Percentiles rank a stretch among this genome's conserved stretches.
Evolutionary conservation across 495 filamentous ascomycete species (phyloP).

Genomic region (Talaromyces stipitatus): DNA sequence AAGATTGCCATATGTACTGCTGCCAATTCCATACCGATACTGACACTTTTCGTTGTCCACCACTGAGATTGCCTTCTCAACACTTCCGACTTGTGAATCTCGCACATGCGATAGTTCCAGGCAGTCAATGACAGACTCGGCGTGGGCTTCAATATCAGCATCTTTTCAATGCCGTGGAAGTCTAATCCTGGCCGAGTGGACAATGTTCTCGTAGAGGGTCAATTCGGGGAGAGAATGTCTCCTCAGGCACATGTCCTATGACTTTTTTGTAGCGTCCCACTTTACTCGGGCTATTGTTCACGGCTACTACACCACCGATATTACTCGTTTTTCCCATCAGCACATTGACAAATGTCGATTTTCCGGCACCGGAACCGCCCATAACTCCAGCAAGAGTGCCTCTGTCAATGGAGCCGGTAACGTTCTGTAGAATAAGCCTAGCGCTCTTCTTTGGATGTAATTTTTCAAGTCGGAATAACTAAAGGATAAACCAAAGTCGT

Average conservation of each 20-base stretch:
- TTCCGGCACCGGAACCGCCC: slow-evolving; percentile 44
- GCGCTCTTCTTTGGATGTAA: background rate
- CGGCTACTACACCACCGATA: background rate
- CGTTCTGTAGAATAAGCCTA: slow-evolving; percentile 23
- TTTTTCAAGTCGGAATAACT: background rate
- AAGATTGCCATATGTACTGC: slow-evolving; percentile 59
- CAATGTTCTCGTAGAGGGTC: slow-evolving; percentile 45
- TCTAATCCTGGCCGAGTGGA: slow-evolving; percentile 44
- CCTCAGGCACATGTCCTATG: slow-evolving; percentile 49
- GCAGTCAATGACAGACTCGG: slow-evolving; percentile 36
- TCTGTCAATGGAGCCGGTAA: slow-evolving; percentile 41
- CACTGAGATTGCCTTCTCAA: slow-evolving; percentile 64
- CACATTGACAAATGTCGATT: slow-evolving; percentile 39
- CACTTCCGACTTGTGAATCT: slow-evolving; percentile 62
- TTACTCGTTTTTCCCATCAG: slow-evolving; percentile 44
- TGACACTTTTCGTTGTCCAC: slow-evolving; percentile 63
- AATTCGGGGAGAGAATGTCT: slow-evolving; percentile 45
- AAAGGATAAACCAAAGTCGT: slow-evolving; percentile 40
- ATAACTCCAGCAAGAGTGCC: slow-evolving; percentile 43
- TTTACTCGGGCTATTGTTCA: background rate
- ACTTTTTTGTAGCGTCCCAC: slow-evolving; percentile 9
- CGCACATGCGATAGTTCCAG: slow-evolving; percentile 43
- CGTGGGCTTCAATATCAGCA: slow-evolving; percentile 29
- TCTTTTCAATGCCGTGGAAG: slow-evolving; percentile 14
- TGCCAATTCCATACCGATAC: slow-evolving; percentile 41